Evolutionary conservation across 495 filamentous ascomycete species (phyloP).

Genomic region (Aspergillus hancockii): DNA sequence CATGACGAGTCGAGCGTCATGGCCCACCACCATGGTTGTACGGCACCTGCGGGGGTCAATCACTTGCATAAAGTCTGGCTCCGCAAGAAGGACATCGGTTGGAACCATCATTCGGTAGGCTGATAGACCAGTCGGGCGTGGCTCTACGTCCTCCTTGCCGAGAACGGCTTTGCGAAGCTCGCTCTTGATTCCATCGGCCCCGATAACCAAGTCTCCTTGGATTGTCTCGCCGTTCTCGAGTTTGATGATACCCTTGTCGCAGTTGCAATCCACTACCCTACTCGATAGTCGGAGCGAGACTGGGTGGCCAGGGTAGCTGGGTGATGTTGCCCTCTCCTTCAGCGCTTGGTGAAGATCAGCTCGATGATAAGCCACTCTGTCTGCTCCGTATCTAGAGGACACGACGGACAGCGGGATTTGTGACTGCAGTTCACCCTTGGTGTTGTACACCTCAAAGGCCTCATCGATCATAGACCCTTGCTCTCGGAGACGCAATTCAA

Average conservation of each 20-base stretch:
- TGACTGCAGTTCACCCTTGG: constrained; percentile 22
- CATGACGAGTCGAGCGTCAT: constrained; percentile 13
- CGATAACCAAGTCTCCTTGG: constrained; percentile 39
- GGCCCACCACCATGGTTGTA: constrained; percentile 16
- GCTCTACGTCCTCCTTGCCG: neutral
- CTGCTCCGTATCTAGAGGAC: constrained; percentile 24
- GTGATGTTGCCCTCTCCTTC: constrained; percentile 18
- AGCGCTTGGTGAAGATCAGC: constrained; percentile 30
- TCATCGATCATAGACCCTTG: constrained; percentile 27
- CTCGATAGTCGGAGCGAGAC: constrained; percentile 18
- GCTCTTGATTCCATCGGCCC: constrained; percentile 48
- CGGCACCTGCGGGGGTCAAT: constrained; percentile 6
- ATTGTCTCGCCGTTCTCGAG: constrained; percentile 27
- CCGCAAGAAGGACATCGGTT: neutral
- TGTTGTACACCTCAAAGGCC: constrained; percentile 33
- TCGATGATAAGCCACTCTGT: constrained; percentile 30
- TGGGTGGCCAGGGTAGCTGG: constrained; percentile 19
- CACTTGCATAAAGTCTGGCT: constrained; percentile 7
- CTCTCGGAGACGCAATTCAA: constrained; percentile 15
- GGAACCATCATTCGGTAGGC: constrained; percentile 20
- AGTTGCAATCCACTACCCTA: constrained; percentile 22
- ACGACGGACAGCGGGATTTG: constrained; percentile 19
- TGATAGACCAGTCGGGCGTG: constrained; percentile 8
- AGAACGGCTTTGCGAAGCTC: constrained; percentile 3
- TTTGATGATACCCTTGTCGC: constrained; percentile 19